Conservation (phyloP, 1,284 basidiomycete species). For the Ceraceosorus guamensis region DNA sequence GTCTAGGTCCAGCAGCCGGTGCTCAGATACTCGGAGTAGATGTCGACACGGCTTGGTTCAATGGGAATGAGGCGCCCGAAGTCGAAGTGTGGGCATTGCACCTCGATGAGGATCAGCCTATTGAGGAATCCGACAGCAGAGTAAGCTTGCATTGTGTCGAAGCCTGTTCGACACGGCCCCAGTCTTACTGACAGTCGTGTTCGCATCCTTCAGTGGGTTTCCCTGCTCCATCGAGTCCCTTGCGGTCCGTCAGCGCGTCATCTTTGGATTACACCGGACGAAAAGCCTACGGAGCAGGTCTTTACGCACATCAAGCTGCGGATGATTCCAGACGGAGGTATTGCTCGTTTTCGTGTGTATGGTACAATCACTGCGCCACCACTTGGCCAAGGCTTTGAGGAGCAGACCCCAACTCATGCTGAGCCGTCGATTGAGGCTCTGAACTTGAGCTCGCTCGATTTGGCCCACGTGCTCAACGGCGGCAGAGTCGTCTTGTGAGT, state of each 20-base stretch:
- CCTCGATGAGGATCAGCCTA: conserved; percentile 15
- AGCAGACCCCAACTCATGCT: conserved; percentile 16
- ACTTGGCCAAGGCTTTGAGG: conserved; percentile 47
- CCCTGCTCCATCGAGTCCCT: conserved; percentile 29
- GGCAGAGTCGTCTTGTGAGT: conserved; percentile 63
- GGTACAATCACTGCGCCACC: conserved; percentile 36
- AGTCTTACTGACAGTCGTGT: too few species aligned
- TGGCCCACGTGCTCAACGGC: conserved; percentile 84
- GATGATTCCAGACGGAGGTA: conserved; percentile 92
- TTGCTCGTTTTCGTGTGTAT: conserved; percentile 51
- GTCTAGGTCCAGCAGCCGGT: conserved; percentile 68
- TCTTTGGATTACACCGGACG: conserved; percentile 64
- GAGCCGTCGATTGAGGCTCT: conserved; percentile 7
- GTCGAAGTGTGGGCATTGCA: conserved; percentile 29
- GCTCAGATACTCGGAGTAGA: conserved; percentile 72
- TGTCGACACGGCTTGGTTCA: conserved; percentile 91
- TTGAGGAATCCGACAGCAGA: conserved; percentile 36
- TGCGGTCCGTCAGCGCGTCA: conserved; percentile 73
- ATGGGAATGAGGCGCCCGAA: conserved; percentile 69
- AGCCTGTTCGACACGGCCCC: too few species aligned
- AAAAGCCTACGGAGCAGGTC: conserved; percentile 16
- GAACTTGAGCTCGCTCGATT: conserved; percentile 60
- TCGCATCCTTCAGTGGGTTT: conserved; percentile 33
- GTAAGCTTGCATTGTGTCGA: too few species aligned
- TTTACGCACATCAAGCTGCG: conserved; percentile 82